Conservation (phyloP, 1,284 basidiomycete species). For the Leccinum subrobustum region DNA sequence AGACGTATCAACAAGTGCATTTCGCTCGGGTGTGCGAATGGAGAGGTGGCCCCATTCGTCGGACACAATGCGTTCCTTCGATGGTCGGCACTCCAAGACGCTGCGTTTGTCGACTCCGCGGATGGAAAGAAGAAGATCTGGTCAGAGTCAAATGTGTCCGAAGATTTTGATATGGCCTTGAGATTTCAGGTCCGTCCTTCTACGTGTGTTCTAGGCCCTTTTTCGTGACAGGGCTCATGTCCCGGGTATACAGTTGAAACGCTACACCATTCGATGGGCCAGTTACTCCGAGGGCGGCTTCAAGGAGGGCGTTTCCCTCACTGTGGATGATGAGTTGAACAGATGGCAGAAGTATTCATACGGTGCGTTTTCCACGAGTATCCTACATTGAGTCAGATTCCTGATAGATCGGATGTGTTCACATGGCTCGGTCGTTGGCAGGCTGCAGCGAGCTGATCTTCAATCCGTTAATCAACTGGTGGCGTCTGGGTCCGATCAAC, state of each 20-base stretch:
- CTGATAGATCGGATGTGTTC: slow-evolving; percentile 1
- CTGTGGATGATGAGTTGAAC: slow-evolving; percentile 77
- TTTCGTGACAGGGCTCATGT: neutral
- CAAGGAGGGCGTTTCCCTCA: slow-evolving; percentile 84
- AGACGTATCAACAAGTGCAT: slow-evolving; percentile 76
- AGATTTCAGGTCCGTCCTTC: slow-evolving; percentile 10
- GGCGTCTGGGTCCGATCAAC: slow-evolving; percentile 71
- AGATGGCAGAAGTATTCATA: slow-evolving; percentile 88
- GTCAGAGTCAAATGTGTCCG: slow-evolving; percentile 83
- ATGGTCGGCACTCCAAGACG: slow-evolving; percentile 83
- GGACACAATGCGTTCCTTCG: slow-evolving; percentile 88
- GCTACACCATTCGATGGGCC: slow-evolving; percentile 81
- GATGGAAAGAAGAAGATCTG: slow-evolving; percentile 71
- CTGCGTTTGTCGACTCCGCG: slow-evolving; percentile 59
- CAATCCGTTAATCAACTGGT: slow-evolving; percentile 74
- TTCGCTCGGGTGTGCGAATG: slow-evolving; percentile 72
- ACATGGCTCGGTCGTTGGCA: slow-evolving; percentile 22
- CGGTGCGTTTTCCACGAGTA: slow-evolving; percentile 52
- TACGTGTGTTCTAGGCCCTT: neutral
- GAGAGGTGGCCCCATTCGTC: slow-evolving; percentile 83
- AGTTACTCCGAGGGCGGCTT: slow-evolving; percentile 80
- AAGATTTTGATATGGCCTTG: slow-evolving; percentile 86
- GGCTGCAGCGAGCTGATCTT: slow-evolving; percentile 69
- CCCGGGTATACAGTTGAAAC: slow-evolving; percentile 42
- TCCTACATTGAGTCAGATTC: neutral